A percentile compares a stretch with the other conserved stretches of the same genome.
Evolutionary conservation across 768 basidiomycete species (phyloP).

Genomic region (Agaricus subrufescens): DNA sequence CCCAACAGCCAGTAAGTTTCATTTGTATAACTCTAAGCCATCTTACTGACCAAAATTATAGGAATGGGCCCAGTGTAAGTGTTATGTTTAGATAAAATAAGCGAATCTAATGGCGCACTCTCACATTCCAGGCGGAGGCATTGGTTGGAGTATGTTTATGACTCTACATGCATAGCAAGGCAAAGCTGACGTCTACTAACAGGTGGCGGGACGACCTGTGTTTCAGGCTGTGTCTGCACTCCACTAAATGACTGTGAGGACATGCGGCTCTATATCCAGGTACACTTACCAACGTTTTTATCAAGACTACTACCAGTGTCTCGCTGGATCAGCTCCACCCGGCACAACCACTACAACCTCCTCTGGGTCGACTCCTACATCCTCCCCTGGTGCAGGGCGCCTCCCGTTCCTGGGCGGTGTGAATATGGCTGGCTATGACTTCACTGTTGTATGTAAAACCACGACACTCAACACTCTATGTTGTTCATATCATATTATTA

Average conservation of each 20-base stretch:
- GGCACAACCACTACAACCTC: conserved; percentile 11
- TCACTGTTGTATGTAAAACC: conserved; percentile 29
- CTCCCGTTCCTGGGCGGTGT: conserved; percentile 41
- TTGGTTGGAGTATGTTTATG: conserved; percentile 3
- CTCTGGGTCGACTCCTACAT: conserved; percentile 16
- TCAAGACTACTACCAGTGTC: conserved; percentile 31
- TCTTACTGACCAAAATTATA: neutral
- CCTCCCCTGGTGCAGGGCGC: conserved; percentile 11
- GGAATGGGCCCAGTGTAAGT: conserved; percentile 8
- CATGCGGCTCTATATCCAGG: neutral
- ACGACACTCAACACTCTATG: neutral
- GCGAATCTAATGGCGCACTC: neutral
- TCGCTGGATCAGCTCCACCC: conserved; percentile 24
- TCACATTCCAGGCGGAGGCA: neutral
- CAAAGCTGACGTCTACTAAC: neutral
- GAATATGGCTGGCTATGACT: conserved; percentile 46
- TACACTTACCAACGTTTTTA: neutral
- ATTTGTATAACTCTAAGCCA: neutral
- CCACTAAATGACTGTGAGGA: conserved; percentile 26
- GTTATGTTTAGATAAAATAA: neutral
- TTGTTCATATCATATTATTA: neutral
- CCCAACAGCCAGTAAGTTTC: conserved; percentile 20
- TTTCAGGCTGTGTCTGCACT: conserved; percentile 28
- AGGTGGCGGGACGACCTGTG: conserved; percentile 32
- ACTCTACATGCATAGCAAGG: neutral